phyloP scores from a whole-genome alignment of 2,329 filamentous ascomycete species.

The Trichoderma breve region DNA sequence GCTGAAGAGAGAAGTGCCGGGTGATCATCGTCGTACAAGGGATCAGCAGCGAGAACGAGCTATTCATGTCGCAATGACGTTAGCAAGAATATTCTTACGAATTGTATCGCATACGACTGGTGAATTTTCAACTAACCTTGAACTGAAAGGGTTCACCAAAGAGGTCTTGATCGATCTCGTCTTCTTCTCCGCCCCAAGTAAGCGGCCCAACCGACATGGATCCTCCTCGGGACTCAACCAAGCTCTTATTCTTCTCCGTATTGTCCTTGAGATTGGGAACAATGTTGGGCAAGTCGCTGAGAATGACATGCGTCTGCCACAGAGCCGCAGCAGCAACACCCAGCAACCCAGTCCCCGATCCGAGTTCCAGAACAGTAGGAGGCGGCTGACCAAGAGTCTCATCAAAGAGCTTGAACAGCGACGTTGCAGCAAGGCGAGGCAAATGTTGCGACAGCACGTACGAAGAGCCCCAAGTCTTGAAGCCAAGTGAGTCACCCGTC shows the following conservation, averaged over 20 bases:
- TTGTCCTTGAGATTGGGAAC: conserved; percentile 79
- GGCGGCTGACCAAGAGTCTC: conserved; percentile 32
- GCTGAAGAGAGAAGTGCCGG: conserved; percentile 70
- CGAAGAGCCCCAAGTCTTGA: conserved; percentile 95
- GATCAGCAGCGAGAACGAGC: conserved; percentile 81
- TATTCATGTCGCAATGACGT: conserved; percentile 33
- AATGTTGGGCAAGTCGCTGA: conserved; percentile 85
- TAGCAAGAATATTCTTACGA: not conserved
- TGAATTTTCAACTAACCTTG: conserved; percentile 36
- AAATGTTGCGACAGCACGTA: conserved; percentile 79
- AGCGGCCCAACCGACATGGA: conserved; percentile 62
- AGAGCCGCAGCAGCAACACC: conserved; percentile 79
- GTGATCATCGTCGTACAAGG: conserved; percentile 83
- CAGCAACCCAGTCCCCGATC: conserved; percentile 86
- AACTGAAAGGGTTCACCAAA: conserved; percentile 52
- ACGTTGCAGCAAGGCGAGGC: conserved; percentile 43
- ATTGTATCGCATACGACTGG: fast-evolving
- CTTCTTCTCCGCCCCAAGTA: conserved; percentile 65
- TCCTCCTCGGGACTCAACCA: conserved; percentile 56
- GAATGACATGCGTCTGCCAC: conserved; percentile 62
- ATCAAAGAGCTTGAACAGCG: conserved; percentile 47
- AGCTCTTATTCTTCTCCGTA: conserved; percentile 58
- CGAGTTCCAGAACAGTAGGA: conserved; percentile 67
- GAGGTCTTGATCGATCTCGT: conserved; percentile 43
- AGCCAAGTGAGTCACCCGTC: conserved; percentile 81